A percentile compares a stretch with the other conserved stretches of the same genome.
Evolutionary conservation across 2,329 filamentous ascomycete species (phyloP).

Genomic region (Penicillium crustosum): DNA sequence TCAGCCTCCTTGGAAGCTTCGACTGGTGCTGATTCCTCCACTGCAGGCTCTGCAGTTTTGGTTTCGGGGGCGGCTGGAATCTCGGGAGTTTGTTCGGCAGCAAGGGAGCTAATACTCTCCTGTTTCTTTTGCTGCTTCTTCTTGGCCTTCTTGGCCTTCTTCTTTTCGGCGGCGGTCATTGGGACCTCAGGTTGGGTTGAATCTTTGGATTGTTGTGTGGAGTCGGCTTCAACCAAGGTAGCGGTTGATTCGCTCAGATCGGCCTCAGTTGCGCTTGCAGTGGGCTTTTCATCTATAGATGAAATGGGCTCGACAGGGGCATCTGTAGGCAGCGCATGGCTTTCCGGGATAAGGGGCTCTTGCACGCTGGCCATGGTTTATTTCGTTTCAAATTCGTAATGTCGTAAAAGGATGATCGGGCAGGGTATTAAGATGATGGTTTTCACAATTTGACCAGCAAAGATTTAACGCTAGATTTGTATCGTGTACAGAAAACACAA

Average conservation of each 20-base stretch:
- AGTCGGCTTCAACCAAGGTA: background rate
- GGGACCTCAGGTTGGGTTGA: constrained; percentile 9
- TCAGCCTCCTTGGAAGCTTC: constrained; percentile 10
- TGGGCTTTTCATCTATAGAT: constrained; percentile 11
- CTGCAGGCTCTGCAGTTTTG: constrained; percentile 10
- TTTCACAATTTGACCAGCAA: constrained; percentile 31
- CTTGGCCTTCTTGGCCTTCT: constrained; percentile 24
- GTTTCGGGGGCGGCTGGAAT: constrained; percentile 10
- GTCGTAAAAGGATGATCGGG: constrained; percentile 25
- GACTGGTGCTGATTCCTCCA: constrained; percentile 8
- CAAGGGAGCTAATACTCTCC: constrained; percentile 15
- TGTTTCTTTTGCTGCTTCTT: constrained; percentile 26
- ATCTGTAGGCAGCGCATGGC: constrained; percentile 23
- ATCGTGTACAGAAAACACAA: constrained; percentile 23
- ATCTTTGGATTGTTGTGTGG: background rate
- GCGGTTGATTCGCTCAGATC: constrained; percentile 4
- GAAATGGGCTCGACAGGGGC: constrained; percentile 16
- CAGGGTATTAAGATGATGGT: constrained; percentile 3
- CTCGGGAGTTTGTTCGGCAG: constrained; percentile 9
- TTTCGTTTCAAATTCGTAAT: constrained; percentile 23
- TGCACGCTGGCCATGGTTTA: constrained; percentile 20
- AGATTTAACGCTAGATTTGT: constrained; percentile 20
- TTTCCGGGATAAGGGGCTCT: constrained; percentile 1
- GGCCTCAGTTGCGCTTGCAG: background rate
- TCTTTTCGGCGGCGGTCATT: constrained; percentile 21